These are phyloP conservation scores for Quercus dentata DNA, from an alignment of 306 rosid genomes.

Conservation along the genomic window DNA sequence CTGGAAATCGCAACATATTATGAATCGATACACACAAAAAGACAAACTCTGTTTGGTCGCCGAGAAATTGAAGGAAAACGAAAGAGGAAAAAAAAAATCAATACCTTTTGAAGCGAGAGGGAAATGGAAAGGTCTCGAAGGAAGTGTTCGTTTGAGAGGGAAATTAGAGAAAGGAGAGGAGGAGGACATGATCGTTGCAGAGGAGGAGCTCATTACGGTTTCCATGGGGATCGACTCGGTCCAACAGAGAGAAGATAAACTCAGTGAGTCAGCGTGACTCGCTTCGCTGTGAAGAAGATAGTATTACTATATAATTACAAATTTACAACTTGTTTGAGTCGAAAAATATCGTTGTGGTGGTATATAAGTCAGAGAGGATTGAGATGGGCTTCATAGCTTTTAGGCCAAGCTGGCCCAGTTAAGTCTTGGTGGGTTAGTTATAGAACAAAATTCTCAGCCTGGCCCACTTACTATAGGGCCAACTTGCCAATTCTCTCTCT, in stretches of 20 bases:
- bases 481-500: too few relatives aligned
- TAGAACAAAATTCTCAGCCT: too few relatives aligned
- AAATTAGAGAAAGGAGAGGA: conserved; percentile 46
- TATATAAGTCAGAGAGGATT: background rate
- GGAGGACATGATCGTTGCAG: conserved; percentile 40
- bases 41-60: background rate
- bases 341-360: background rate
- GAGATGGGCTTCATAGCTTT: background rate
- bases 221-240: conserved; percentile 40
- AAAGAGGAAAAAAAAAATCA: background rate
- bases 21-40: background rate
- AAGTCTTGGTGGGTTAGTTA: background rate
- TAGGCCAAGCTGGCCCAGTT: background rate
- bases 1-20: conserved; percentile 26
- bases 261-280: background rate
- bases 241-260: background rate
- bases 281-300: background rate
- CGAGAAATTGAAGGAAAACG: background rate
- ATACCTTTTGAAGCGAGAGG: conserved; percentile 60
- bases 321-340: too few relatives aligned
- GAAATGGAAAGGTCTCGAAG: conserved; percentile 35
- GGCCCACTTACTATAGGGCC: too few relatives aligned
- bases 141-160: conserved; percentile 24
- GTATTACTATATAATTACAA: background rate
- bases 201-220: conserved; percentile 43